Base-by-base conservation (phyloP, 2,329 filamentous ascomycete species). In the Clonostachys byssicola region DNA sequence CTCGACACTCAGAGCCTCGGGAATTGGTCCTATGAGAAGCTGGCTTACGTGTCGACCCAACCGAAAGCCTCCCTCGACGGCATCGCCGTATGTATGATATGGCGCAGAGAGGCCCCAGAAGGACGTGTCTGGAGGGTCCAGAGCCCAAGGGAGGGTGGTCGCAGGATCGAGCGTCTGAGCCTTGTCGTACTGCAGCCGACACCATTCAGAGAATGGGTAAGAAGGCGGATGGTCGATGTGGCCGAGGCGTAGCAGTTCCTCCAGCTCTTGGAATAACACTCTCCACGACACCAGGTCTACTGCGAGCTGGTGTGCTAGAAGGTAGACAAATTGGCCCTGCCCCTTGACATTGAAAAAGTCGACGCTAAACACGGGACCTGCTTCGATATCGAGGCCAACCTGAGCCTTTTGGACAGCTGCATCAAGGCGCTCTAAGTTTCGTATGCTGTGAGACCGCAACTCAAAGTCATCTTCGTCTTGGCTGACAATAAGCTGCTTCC, bases 191-290 rank as follows among this genome's bases (percentile, higher is more conserved):
- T 34, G 30, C 18, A 36, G 13, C 14, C 18, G n/a, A n/a, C 14
- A 30, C 13, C 30, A 44, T 18, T 54, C 61, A 34, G 64, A 62
- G 51, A 72, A 71, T 0, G 58, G 46, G 18, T 20, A 20, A 20
- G 18, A 5, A 4, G 18, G 18, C 18, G 18, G 18, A 20, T 20
- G 18, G 18, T 20, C 18, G 18, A 20, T 20, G 18, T 30, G 68
- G 51, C 42, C 47, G 53, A 56, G 46, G 13, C 23, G 20, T 20
- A 20, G 18, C 18, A 20, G 18, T 20, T 41, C 39, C n/a, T 43
- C 41, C 8, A 43, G 41, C 17, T 43, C 41, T 20, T 43, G 41
- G 8, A 43, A 12, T 4, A 43, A 12, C 12, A 43, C 23, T 12
- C 41, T 17, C 41, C 41, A 43, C 16, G 41, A 43, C 23, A 43